phyloP scores from a whole-genome alignment of 1,284 basidiomycete genomes.

The Meripilus lineatus region DNA sequence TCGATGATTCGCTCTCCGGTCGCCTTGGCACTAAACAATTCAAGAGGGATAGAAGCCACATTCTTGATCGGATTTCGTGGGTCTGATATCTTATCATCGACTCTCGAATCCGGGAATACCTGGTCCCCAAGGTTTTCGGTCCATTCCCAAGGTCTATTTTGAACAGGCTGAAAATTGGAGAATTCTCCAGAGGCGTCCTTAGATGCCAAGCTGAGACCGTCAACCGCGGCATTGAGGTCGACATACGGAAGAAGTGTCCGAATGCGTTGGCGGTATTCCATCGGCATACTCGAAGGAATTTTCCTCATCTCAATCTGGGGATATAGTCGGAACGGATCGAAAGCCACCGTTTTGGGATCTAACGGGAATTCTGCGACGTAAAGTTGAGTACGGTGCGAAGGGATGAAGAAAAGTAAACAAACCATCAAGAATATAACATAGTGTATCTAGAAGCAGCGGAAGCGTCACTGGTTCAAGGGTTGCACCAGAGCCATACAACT shows the following conservation, averaged over 20 bases:
- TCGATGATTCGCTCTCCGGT: constrained; percentile 55
- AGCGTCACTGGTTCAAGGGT: constrained; percentile 52
- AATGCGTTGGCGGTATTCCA: constrained; percentile 51
- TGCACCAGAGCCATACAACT: constrained; percentile 50
- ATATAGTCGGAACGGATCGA: constrained; percentile 61
- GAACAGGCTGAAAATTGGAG: constrained; percentile 45
- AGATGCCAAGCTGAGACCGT: constrained; percentile 53
- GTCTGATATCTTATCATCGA: constrained; percentile 35
- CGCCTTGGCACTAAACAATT: constrained; percentile 57
- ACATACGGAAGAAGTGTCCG: constrained; percentile 50
- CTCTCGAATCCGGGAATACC: constrained; percentile 31
- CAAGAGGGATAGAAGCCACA: constrained; percentile 66
- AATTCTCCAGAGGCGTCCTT: constrained; percentile 47
- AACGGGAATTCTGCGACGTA: constrained; percentile 49
- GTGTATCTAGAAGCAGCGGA: constrained; percentile 65
- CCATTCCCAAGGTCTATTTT: constrained; percentile 83
- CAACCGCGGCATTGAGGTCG: constrained; percentile 45
- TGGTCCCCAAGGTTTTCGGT: constrained; percentile 70
- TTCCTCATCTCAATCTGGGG: constrained; percentile 46
- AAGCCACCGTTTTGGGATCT: constrained; percentile 43
- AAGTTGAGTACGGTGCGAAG: constrained; percentile 1
- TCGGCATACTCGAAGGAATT: constrained; percentile 52
- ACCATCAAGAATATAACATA: constrained; percentile 73
- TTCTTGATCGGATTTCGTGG: constrained; percentile 51
- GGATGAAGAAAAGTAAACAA: not conserved